Base-by-base conservation (phyloP, 176 grass and related monocot species). In the barley (Hordeum vulgare) region DNA sequence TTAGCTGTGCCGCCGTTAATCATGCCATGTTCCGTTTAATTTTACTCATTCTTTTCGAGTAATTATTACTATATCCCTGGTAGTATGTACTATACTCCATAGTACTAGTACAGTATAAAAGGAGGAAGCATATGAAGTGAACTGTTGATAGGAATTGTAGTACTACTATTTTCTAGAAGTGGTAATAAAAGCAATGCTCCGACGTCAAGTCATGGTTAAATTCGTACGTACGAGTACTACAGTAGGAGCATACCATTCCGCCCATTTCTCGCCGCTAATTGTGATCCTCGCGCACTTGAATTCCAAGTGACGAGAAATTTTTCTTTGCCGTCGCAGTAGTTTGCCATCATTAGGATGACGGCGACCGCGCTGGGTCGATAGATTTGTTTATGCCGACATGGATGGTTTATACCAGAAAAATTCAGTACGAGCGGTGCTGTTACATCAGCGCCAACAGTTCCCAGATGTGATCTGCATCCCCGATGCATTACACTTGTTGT, bases 221-320 rank as follows among this genome's bases (percentile, higher is more conserved):
- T 39, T 21, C 20, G 27, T 49, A 47, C 68, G n/a, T n/a, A n/a
- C n/a, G n/a, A n/a, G n/a, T n/a, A n/a, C n/a, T n/a, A n/a, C n/a
- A n/a, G n/a, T 12, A 20, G 6, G 51, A 20, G 57, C 37, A 45
- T 59, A 81, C 78, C 78, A 74, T 36, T 37, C 79, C 71, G 79
- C 84, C 36, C 71, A 75, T 79, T 79, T 90, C 75, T 86, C 88
- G 88, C 75, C 88, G 88, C 84, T 86, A 90, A 90, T 90, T 83
- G 88, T 86, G 88, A 86, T 86, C 80, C 84, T 83, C 72, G 11
- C 65, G 88, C 73, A 58, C 77, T 62, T 34, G 11, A 34, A 51
- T 59, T 57, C 57, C 72, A 8, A 37, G 77, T 76, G 87, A 74
- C 70, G 39, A 85, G 79, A 81, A 21, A 15, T 29, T 65, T 33